Evolutionary conservation across 371 early-diverging fungal species (phyloP).

Genomic region (Mortierella sp.): DNA sequence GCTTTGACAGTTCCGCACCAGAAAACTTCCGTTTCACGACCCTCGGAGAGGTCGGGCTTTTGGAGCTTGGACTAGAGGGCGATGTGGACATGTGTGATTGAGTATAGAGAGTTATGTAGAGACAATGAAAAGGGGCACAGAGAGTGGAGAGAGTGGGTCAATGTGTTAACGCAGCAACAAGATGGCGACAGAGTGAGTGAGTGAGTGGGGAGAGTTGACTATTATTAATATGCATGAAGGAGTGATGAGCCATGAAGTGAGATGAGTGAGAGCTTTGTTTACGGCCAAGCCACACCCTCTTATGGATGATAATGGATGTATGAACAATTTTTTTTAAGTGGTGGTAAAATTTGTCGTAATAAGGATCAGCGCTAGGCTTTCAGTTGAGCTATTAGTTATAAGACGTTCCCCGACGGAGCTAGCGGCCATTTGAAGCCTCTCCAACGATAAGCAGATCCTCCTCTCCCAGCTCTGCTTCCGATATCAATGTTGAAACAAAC

Average conservation of each 20-base stretch:
- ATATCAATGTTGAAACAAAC: constrained; percentile 51
- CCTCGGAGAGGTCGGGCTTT: constrained; percentile 32
- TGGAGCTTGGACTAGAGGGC: constrained; percentile 41
- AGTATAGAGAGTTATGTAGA: background rate
- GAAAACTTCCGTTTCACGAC: constrained; percentile 28
- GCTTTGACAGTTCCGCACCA: constrained; percentile 42
- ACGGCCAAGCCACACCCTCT: constrained; percentile 32
- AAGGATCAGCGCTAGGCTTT: too few relatives aligned
- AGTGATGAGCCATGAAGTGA: constrained; percentile 2
- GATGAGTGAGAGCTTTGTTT: constrained; percentile 19
- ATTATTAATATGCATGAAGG: constrained; percentile 1
- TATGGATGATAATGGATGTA: too few relatives aligned
- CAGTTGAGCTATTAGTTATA: too few relatives aligned
- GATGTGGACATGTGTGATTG: constrained; percentile 37
- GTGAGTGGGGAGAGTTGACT: background rate
- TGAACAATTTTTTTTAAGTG: background rate
- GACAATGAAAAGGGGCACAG: background rate
- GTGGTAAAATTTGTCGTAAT: too few relatives aligned
- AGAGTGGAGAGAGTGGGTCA: constrained; percentile 7
- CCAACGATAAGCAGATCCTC: constrained; percentile 47
- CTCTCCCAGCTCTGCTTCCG: constrained; percentile 40
- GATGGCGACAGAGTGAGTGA: constrained; percentile 2
- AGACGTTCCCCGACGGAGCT: too few relatives aligned
- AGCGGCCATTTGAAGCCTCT: constrained; percentile 18
- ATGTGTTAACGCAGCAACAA: background rate